Conservation (phyloP, 768 basidiomycete genomes). For the Exsudoporus frostii region DNA sequence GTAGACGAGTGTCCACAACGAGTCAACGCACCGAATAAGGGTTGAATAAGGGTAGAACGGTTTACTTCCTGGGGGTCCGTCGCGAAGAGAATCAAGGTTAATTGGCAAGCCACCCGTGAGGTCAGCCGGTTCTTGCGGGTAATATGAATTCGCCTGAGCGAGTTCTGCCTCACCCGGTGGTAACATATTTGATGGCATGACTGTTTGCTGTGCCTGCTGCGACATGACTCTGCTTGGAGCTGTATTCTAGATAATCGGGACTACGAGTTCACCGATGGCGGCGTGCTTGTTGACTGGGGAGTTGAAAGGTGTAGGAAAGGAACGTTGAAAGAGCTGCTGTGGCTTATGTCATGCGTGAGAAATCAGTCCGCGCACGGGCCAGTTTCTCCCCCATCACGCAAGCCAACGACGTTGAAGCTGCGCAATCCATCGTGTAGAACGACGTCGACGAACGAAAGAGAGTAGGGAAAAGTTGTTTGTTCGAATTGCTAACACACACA, state of each 20-base stretch:
- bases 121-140: constrained; percentile 75
- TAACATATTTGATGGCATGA: constrained; percentile 62
- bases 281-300: constrained; percentile 22
- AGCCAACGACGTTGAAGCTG: constrained; percentile 16
- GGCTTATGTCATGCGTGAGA: constrained; percentile 52
- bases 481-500: constrained; percentile 59
- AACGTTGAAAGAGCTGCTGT: constrained; percentile 42
- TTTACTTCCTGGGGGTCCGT: constrained; percentile 85
- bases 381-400: constrained; percentile 27
- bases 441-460: constrained; percentile 31
- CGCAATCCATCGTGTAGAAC: constrained; percentile 24
- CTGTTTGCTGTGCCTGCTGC: constrained; percentile 48
- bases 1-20: neutral
- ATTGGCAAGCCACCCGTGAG: constrained; percentile 82
- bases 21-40: constrained; percentile 69
- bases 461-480: constrained; percentile 39
- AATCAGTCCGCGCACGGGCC: constrained; percentile 57
- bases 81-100: constrained; percentile 81
- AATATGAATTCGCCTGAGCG: constrained; percentile 53
- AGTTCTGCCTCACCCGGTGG: constrained; percentile 52
- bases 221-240: constrained; percentile 38
- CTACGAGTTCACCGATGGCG: constrained; percentile 10
- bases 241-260: constrained; percentile 9
- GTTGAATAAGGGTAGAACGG: constrained; percentile 92
- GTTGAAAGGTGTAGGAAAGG: constrained; percentile 31